A percentile compares a stretch with the other conserved stretches of the same genome.
phyloP scores from a whole-genome alignment of 1,139 yeast genomes.

The Debaryomycetaceae sp. region DNA sequence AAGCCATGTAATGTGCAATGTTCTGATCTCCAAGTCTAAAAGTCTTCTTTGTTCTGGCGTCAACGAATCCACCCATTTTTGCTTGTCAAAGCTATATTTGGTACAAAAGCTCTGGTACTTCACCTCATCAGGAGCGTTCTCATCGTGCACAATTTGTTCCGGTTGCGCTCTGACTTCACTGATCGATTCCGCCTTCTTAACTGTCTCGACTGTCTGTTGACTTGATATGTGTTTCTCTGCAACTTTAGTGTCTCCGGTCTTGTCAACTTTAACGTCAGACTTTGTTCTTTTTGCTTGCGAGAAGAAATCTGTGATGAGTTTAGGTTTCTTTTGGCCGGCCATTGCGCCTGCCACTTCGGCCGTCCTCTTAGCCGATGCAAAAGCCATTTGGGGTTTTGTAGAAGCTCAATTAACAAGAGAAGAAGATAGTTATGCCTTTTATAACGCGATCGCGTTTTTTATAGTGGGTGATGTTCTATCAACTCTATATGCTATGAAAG shows the following conservation, averaged over 20 bases:
- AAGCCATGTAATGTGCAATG: conserved; percentile 79
- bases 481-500: background rate
- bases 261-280: conserved; percentile 1
- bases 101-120: conserved; percentile 14
- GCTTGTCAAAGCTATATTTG: conserved; percentile 41
- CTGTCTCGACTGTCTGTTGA: background rate
- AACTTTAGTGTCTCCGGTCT: conserved; percentile 2
- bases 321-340: conserved; percentile 6
- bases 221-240: conserved; percentile 1
- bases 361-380: background rate
- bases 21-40: conserved; percentile 62
- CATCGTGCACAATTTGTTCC: background rate
- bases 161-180: background rate
- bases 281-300: conserved; percentile 6
- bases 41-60: conserved; percentile 51
- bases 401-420: background rate
- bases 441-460: background rate
- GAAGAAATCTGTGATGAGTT: conserved; percentile 23
- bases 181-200: background rate
- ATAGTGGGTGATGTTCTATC: background rate
- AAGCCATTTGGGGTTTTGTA: background rate
- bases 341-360: background rate
- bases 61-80: conserved; percentile 52
- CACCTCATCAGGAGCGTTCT: conserved; percentile 1
- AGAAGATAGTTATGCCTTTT: background rate